Evolutionary conservation across 139 green algal species (phyloP), one percentile per base, ranked within the genome.

Genomic region (Nannochloris sp.): DNA sequence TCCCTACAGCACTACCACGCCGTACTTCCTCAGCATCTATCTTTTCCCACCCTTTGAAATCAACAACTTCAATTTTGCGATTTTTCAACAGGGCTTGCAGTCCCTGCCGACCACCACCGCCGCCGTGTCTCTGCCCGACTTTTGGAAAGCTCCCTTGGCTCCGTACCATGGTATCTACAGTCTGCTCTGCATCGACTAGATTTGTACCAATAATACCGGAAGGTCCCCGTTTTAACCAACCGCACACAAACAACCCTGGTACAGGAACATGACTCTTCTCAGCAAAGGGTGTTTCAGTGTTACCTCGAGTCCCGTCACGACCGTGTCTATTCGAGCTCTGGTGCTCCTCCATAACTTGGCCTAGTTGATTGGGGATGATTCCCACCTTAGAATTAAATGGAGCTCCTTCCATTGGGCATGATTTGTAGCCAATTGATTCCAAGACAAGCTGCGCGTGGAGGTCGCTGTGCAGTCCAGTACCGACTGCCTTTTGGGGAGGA

Each of bases 131-230:
- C 14, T 32, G 33, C 19, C 25, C 30, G 15, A 62, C 31, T 7
- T 12, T 4, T 29, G 6, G 31, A 33, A 53, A 57, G 48, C 33
- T 38, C 12, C 35, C 42, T 13, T 58, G 12, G 3, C 32, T 25
- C 14, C 77, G 62, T 5, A 53, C 45, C 14, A 96, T 77, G 31
- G 60, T 73, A 6, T 61, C 67, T 25, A 87, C 84, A 27, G 87
- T 93, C 60, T 95, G 83, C 42, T 91, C 81, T 0, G 89, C 89
- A 74, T 92, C 87, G 32, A 85, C 67, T 24, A 92, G 48, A 65
- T 96, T 96, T 30, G 87, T 95, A 30, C 89, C 90, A 25, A 97
- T 95, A 72, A 96, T 95, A 65, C 90, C 90, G 3, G 84, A 85
- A 0, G 90, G 88, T 1, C 90, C 90, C 9, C 90, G 79, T 74